Evolutionary conservation across 2,329 filamentous ascomycete genomes (phyloP), one percentile per base, ranked within the genome.

Genomic region (Botrytis fragariae): DNA sequence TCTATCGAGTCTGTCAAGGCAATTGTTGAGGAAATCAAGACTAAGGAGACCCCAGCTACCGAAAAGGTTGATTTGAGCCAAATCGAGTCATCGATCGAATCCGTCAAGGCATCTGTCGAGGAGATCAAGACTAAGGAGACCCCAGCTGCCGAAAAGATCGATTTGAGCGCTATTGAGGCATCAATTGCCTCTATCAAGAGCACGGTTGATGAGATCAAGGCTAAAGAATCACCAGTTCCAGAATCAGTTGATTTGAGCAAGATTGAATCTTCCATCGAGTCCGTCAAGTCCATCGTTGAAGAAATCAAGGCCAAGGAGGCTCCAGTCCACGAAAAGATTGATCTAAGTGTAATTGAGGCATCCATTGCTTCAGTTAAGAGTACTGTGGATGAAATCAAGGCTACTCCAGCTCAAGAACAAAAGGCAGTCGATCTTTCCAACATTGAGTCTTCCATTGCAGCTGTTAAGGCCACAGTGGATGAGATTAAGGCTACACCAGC

Each of bases 221-320:
- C 60, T 22, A 70, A 74, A 32, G 61, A 48, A 37, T 61, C 71
- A 42, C 65, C 74, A 12, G 5, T 29, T 20, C 22, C 25, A 32
- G 42, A 63, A 37, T 29, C 42, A 37, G 42, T 59, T 42, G 65
- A 69, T 69, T 29, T 69, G 14, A 54, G 44, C 32, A 69, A 69
- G 44, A 69, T 69, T 18, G 65, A 69, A 39, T 29, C 73, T 44
- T 72, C 76, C 37, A 32, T 69, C 35, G 73, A 77, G 16, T 75
- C 74, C 6, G 64, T 78, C 25, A 72, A 72, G 57, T 45, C 59
- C 20, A 68, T 62, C 20, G 48, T 73, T 37, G 69, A 73, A 10
- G 75, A 78, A 45, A 74, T 79, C 16, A 78, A 78, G 68, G 39
- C 72, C 8, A 74, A 72, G 16, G 75, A 75, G 22, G 63, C 71